These are phyloP conservation scores for Musa beccarii DNA, from an alignment of 176 grass and related monocot species.

Conservation along the genomic window DNA sequence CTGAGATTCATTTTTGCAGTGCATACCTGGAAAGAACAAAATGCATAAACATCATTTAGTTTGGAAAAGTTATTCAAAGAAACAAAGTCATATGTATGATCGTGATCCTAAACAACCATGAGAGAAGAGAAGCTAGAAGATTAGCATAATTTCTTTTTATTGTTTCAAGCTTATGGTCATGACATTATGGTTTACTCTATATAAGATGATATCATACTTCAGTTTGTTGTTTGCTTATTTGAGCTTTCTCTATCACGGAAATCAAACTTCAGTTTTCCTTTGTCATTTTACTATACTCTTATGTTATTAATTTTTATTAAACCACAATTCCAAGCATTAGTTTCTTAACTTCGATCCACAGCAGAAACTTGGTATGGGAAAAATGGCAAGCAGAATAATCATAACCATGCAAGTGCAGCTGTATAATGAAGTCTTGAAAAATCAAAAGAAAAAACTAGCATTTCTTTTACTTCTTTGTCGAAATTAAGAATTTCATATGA, in stretches of 20 bases:
- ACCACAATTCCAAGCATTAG: background rate
- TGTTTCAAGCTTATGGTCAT: background rate
- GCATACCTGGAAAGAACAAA: slow-evolving; percentile 46
- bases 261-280: background rate
- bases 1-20: slow-evolving; percentile 97
- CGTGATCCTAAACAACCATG: background rate
- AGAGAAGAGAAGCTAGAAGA: too few relatives aligned
- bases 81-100: background rate
- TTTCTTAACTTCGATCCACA: background rate
- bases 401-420: too few relatives aligned
- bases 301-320: background rate
- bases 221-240: background rate
- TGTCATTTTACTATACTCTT: background rate
- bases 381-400: too few relatives aligned
- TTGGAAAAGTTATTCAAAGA: background rate
- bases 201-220: background rate
- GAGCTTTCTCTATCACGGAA: background rate
- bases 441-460: too few relatives aligned
- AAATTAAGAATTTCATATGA: too few relatives aligned
- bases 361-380: too few relatives aligned
- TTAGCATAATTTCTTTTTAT: too few relatives aligned
- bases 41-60: background rate
- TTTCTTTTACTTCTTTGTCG: too few relatives aligned
- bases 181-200: background rate
- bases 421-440: too few relatives aligned